These are phyloP conservation scores for Dendrobium chrysotoxum DNA, from an alignment of 106 monocot genomes.

Conservation along the genomic window DNA sequence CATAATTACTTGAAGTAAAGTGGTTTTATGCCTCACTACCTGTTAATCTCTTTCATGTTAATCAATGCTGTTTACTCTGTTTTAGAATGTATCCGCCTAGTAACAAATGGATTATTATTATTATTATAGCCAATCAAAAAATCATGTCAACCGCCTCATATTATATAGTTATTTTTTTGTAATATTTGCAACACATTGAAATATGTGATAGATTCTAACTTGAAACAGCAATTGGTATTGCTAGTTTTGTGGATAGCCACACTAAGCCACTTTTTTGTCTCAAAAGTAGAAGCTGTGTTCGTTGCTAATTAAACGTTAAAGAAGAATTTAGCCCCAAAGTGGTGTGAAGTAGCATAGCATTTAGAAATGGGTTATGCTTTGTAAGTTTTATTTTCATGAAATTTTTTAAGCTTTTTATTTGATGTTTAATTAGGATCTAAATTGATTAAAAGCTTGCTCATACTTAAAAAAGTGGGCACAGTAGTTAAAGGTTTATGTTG, in stretches of 20 bases:
- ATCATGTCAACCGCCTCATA: background rate
- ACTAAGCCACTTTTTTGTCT: background rate
- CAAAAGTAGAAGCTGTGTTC: background rate
- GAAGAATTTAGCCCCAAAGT: no score
- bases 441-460: no score
- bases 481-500: no score
- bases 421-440: no score
- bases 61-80: background rate
- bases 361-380: background rate
- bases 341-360: background rate
- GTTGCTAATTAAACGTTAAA: background rate
- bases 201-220: background rate
- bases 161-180: background rate
- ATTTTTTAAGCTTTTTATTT: no score
- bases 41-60: background rate
- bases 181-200: background rate
- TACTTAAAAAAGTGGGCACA: no score
- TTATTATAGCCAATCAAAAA: background rate
- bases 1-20: slow-evolving; percentile 50
- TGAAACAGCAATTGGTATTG: background rate
- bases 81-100: background rate
- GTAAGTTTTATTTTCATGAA: no score
- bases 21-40: background rate
- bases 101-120: background rate
- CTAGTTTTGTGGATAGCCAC: background rate